Percentiles rank a stretch among this genome's conserved stretches.
Conservation (phyloP, 331 rosid genomes). For the Pyrus hybrid region DNA sequence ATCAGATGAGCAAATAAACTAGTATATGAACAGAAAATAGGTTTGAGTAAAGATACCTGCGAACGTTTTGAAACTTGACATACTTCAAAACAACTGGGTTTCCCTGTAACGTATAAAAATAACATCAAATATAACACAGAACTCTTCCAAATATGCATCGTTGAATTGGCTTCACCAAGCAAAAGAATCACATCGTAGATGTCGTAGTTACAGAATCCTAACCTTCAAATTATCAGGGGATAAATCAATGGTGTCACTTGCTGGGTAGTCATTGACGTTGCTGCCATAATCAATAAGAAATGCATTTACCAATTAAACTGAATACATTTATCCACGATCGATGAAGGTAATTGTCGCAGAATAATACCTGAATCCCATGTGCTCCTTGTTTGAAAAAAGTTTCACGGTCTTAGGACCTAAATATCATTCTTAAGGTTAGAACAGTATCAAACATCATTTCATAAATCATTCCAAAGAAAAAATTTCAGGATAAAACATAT, state of each 20-base stretch:
- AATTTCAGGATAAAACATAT: not conserved
- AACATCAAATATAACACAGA: not conserved
- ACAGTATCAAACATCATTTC: not conserved
- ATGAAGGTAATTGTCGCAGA: conserved; percentile 3
- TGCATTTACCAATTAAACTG: conserved; percentile 12
- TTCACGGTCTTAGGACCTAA: conserved; percentile 91
- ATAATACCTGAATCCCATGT: conserved; percentile 94
- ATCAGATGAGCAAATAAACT: not conserved
- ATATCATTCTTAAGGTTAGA: not conserved
- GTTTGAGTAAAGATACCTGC: conserved; percentile 45
- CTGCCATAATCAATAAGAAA: conserved; percentile 39
- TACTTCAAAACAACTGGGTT: conserved; percentile 71
- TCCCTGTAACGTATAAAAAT: conserved; percentile 44
- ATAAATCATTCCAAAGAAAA: not conserved
- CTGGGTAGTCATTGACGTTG: conserved; percentile 88
- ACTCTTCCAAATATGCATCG: not conserved
- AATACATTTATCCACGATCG: conserved; percentile 1
- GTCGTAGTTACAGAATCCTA: conserved; percentile 5
- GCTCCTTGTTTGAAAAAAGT: conserved; percentile 89
- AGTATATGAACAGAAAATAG: not conserved
- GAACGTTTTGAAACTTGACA: conserved; percentile 95
- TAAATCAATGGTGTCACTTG: conserved; percentile 59
- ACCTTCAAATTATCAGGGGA: conserved; percentile 71
- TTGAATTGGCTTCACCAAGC: not conserved
- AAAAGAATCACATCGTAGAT: not conserved